Percentiles rank a stretch among this genome's conserved stretches.
Conservation (phyloP, 768 basidiomycete species). For the Lactarius sp. region DNA sequence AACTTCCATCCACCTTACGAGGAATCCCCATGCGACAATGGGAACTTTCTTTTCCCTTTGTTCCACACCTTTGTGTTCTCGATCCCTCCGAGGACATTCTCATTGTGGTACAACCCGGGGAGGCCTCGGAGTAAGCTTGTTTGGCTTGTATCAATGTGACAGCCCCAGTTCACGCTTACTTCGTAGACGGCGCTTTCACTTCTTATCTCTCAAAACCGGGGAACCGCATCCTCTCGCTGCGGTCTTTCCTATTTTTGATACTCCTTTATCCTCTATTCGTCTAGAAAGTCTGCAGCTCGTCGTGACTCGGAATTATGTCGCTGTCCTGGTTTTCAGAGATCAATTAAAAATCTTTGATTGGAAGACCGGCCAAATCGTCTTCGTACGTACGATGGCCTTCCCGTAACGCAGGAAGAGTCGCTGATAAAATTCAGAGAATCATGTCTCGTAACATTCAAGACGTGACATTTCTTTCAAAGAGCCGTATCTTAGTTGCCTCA, state of each 20-base stretch:
- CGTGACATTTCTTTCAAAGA: background rate
- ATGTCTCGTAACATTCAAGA: background rate
- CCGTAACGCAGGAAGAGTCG: background rate
- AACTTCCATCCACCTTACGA: constrained; percentile 3
- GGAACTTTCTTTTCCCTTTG: constrained; percentile 9
- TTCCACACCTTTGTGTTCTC: background rate
- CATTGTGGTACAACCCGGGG: background rate
- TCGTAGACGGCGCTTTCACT: constrained; percentile 1
- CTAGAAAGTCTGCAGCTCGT: background rate
- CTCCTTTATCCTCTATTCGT: background rate
- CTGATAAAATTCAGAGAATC: background rate
- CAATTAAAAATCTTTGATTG: constrained; percentile 8
- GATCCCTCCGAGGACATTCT: constrained; percentile 11
- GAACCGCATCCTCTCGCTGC: constrained; percentile 12
- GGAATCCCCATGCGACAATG: constrained; percentile 5
- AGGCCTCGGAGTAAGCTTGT: background rate
- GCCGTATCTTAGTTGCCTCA: constrained; percentile 2
- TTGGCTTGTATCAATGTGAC: background rate
- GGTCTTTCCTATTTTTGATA: background rate
- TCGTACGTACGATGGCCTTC: constrained; percentile 2
- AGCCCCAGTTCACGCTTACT: background rate
- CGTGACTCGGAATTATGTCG: constrained; percentile 1
- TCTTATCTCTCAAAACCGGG: constrained; percentile 12
- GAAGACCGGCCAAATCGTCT: constrained; percentile 11
- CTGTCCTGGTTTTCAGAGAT: background rate